These are phyloP conservation scores for Nemania abortiva DNA, from an alignment of 2,329 filamentous ascomycete species.

Conservation along the genomic window DNA sequence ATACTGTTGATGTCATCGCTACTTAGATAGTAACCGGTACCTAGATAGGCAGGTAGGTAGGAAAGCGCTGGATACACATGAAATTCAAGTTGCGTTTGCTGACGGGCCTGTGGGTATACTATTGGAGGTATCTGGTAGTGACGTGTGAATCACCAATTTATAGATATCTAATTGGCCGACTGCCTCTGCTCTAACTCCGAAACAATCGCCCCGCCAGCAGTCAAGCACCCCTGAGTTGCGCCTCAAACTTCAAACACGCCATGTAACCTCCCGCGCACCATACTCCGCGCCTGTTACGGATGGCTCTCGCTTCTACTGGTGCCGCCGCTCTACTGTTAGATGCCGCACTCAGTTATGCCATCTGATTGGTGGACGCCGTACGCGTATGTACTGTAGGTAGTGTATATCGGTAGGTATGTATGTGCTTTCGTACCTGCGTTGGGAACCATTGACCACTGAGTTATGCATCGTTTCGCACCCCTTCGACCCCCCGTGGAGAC, in stretches of 20 bases:
- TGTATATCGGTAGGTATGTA: too few species aligned
- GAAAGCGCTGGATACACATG: too few species aligned
- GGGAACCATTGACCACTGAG: background rate
- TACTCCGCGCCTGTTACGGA: constrained; percentile 29
- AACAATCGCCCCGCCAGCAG: constrained; percentile 19
- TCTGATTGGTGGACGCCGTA: constrained; percentile 14
- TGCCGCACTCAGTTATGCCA: too few species aligned
- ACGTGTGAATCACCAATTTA: background rate
- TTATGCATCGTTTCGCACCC: background rate
- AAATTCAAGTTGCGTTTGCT: too few species aligned
- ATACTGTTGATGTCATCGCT: background rate
- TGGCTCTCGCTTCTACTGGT: background rate
- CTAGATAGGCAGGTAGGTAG: too few species aligned
- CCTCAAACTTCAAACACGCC: constrained; percentile 29
- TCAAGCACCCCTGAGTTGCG: constrained; percentile 3
- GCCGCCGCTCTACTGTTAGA: too few species aligned
- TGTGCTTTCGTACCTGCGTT: constrained; percentile 19
- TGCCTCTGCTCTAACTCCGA: constrained; percentile 13
- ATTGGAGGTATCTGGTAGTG: background rate
- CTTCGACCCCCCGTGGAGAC: too few species aligned
- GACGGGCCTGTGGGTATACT: background rate
- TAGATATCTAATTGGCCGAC: constrained; percentile 2
- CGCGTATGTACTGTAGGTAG: background rate
- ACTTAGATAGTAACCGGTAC: background rate
- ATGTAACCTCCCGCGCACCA: constrained; percentile 1